These are phyloP conservation scores for Leccinum barrowsii DNA, from an alignment of 768 basidiomycete genomes.

Conservation along the genomic window DNA sequence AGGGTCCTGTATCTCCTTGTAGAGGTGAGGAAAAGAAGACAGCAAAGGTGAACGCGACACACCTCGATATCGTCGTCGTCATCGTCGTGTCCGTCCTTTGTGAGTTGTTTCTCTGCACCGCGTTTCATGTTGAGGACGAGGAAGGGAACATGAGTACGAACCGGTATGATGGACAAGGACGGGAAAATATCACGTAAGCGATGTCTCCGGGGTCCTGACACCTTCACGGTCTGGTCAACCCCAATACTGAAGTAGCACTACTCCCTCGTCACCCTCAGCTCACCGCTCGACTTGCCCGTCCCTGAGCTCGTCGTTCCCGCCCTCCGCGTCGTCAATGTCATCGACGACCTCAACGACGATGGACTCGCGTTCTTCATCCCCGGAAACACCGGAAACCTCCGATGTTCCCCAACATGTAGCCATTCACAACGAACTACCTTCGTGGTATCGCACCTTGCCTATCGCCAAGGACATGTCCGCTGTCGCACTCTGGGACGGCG, in stretches of 20 bases:
- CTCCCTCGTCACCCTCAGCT: background rate
- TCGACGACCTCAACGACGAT: constrained; percentile 40
- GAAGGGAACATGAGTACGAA: background rate
- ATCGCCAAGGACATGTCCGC: constrained; percentile 38
- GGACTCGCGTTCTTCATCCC: constrained; percentile 70
- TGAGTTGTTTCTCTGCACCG: constrained; percentile 67
- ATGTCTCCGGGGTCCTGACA: constrained; percentile 14
- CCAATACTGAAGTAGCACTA: no score
- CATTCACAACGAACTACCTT: constrained; percentile 47
- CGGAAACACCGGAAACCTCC: constrained; percentile 62
- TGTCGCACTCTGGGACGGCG: constrained; percentile 43
- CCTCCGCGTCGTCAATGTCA: constrained; percentile 42
- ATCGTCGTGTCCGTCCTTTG: constrained; percentile 46
- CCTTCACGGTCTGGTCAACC: no score
- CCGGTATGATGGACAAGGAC: background rate
- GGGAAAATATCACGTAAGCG: constrained; percentile 22
- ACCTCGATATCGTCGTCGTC: constrained; percentile 38
- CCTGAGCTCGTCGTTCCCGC: constrained; percentile 2
- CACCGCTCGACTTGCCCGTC: background rate
- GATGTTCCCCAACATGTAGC: constrained; percentile 49
- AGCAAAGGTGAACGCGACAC: background rate
- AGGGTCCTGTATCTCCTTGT: constrained; percentile 41
- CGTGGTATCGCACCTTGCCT: constrained; percentile 56
- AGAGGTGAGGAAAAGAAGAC: constrained; percentile 4
- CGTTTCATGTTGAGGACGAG: constrained; percentile 55